A percentile compares a stretch with the other conserved stretches of the same genome.
Conservation (phyloP, 2,329 filamentous ascomycete genomes). For the Dothistroma septosporum region DNA sequence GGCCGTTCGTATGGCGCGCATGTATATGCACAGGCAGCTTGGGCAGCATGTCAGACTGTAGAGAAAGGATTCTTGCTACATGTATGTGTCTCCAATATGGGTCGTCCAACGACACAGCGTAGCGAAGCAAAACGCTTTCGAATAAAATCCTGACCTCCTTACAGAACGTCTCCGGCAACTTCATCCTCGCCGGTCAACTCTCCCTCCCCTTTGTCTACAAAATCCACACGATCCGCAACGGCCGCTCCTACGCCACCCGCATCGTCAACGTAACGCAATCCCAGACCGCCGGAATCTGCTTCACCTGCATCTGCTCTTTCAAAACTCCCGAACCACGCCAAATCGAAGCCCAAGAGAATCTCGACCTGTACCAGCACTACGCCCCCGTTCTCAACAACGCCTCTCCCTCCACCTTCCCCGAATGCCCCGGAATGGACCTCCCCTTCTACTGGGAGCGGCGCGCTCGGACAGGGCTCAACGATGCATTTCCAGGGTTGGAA, state of each 20-base stretch:
- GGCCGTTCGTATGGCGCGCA: slow-evolving; percentile 52
- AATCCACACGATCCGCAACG: slow-evolving; percentile 50
- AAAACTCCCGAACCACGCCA: slow-evolving; percentile 42
- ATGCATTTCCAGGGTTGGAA: slow-evolving; percentile 44
- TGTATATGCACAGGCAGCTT: slow-evolving; percentile 55
- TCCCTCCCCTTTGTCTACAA: slow-evolving; percentile 50
- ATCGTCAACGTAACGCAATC: slow-evolving; percentile 51
- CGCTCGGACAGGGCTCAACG: slow-evolving; percentile 36
- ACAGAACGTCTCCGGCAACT: slow-evolving; percentile 52
- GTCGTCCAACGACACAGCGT: neutral
- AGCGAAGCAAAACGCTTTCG: neutral
- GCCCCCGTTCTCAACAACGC: slow-evolving; percentile 33
- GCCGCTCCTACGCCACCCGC: slow-evolving; percentile 50
- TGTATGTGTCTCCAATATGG: slow-evolving; percentile 32
- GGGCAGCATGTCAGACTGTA: slow-evolving; percentile 54
- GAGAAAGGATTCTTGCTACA: slow-evolving; percentile 49
- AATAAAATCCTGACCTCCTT: neutral
- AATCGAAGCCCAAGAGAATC: slow-evolving; percentile 35
- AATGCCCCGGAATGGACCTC: slow-evolving; percentile 36
- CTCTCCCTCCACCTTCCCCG: slow-evolving; percentile 30
- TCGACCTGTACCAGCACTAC: slow-evolving; percentile 38
- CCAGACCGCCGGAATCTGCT: slow-evolving; percentile 45
- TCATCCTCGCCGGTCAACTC: slow-evolving; percentile 46
- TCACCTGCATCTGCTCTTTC: slow-evolving; percentile 52
- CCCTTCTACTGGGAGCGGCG: slow-evolving; percentile 36